Conservation (phyloP, 1,139 yeast genomes). For the Saccharomyces pastorianus region DNA sequence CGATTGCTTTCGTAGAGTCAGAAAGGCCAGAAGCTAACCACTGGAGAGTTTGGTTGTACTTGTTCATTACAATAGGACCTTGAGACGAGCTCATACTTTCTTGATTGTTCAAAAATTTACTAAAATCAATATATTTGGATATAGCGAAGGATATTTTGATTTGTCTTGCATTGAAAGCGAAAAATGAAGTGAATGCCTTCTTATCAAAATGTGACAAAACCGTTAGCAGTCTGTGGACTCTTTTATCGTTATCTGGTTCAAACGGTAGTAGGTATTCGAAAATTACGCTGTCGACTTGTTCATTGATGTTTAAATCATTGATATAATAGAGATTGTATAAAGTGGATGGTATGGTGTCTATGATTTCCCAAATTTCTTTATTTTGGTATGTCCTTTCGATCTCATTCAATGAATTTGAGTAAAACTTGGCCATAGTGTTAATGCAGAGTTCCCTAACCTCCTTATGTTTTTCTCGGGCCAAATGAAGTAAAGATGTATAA, state of each 20-base stretch:
- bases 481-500: constrained; percentile 47
- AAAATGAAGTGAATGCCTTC: constrained; percentile 55
- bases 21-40: constrained; percentile 62
- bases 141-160: constrained; percentile 42
- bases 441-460: constrained; percentile 62
- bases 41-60: constrained; percentile 48
- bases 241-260: constrained; percentile 35
- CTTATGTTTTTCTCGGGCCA: constrained; percentile 61
- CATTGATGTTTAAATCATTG: constrained; percentile 60
- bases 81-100: constrained; percentile 24
- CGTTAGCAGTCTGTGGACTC: constrained; percentile 49
- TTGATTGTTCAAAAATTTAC: constrained; percentile 30
- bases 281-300: constrained; percentile 55
- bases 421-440: constrained; percentile 47
- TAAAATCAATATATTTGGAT: constrained; percentile 31
- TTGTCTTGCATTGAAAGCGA: constrained; percentile 64
- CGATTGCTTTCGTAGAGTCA: constrained; percentile 40
- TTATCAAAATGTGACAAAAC: constrained; percentile 46
- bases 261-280: constrained; percentile 58
- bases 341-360: constrained; percentile 56
- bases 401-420: constrained; percentile 28
- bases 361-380: constrained; percentile 35
- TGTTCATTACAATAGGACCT: constrained; percentile 23
- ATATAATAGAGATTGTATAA: constrained; percentile 64
- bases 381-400: constrained; percentile 19